Evolutionary conservation across 2,329 filamentous ascomycete genomes (phyloP), one percentile per base, ranked within the genome.

Genomic region (Claviceps paspali): DNA sequence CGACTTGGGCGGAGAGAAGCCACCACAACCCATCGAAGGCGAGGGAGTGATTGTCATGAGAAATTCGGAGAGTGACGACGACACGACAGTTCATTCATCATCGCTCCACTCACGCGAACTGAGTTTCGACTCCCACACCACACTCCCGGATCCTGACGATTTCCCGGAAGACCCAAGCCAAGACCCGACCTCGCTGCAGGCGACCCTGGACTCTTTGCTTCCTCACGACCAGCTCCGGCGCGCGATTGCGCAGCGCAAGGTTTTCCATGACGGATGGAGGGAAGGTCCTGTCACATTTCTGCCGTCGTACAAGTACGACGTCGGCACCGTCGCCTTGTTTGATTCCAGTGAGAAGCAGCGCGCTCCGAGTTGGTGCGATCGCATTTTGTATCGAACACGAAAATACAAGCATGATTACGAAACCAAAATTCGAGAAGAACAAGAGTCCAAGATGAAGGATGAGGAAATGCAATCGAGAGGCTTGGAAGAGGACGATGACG

Each of bases 241-340:
- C 39, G 73, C 84, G 41, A 86, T 93, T 47, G 75, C 70, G 45
- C 62, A 74, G 28, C 71, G 75, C n/a, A 91, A 82, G 52, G 76
- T 78, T 0, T 93, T 98, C 43, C 75, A 93, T 41, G 83, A 94
- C 43, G 88, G 87, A 1, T 98, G 91, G 87, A 70, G 72, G 35
- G 91, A 98, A 64, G 91, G 87, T 0, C 68, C 76, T 1, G 87
- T 98, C 39, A 74, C 74, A 1, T 98, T 98, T 51, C 56, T 96
- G 12, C 91, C 91, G 2, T 92, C 91, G 0, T 98, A 98, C 59
- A 98, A 98, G 56, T 98, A 98, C 48, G 92, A 98, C 50, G 68
- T 94, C 21, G 91, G 91, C n/a, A 93, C 82, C 22, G 75, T 94
- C 23, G 83, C 83, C 2, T 71, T 86, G 22, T 98, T 95, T 53